Evolutionary conservation across 306 rosid genomes (phyloP).

Genomic region (Lathyrus sativus): DNA sequence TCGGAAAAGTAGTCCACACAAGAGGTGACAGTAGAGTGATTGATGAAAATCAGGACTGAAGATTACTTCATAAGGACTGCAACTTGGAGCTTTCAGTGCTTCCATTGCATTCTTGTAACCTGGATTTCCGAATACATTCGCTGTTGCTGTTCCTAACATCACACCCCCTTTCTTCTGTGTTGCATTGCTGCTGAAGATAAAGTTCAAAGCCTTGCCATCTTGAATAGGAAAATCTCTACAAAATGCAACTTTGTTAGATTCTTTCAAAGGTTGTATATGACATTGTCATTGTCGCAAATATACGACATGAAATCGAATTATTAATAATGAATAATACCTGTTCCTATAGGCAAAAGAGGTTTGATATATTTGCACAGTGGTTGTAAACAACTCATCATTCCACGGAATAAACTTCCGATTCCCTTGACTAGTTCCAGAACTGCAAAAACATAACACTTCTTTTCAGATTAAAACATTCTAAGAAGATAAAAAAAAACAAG

Average conservation of each 20-base stretch:
- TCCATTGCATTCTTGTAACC: conserved; percentile 52
- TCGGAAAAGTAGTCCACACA: conserved; percentile 71
- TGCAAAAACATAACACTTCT: conserved; percentile 42
- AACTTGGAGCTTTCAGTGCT: conserved; percentile 54
- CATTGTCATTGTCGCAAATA: no score
- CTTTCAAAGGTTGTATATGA: not conserved
- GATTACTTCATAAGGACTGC: conserved; percentile 88
- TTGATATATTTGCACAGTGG: conserved; percentile 70
- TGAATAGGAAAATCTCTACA: conserved; percentile 73
- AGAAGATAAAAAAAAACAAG: not conserved
- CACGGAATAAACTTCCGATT: conserved; percentile 82
- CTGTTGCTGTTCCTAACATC: conserved; percentile 83
- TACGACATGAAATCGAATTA: not conserved
- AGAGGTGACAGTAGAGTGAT: conserved; percentile 86
- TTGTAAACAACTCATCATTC: conserved; percentile 80
- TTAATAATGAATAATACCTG: conserved; percentile 42
- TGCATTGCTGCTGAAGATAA: conserved; percentile 81
- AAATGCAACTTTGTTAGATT: not conserved
- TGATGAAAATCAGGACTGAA: conserved; percentile 86
- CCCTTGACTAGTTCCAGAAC: conserved; percentile 96
- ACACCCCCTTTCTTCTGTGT: conserved; percentile 75
- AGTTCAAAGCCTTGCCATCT: conserved; percentile 77
- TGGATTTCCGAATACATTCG: conserved; percentile 56
- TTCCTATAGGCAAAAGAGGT: conserved; percentile 89
- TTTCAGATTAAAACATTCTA: not conserved